These are phyloP conservation scores for Elsinoe necatrix DNA, from an alignment of 2,329 filamentous ascomycete genomes.

Conservation along the genomic window DNA sequence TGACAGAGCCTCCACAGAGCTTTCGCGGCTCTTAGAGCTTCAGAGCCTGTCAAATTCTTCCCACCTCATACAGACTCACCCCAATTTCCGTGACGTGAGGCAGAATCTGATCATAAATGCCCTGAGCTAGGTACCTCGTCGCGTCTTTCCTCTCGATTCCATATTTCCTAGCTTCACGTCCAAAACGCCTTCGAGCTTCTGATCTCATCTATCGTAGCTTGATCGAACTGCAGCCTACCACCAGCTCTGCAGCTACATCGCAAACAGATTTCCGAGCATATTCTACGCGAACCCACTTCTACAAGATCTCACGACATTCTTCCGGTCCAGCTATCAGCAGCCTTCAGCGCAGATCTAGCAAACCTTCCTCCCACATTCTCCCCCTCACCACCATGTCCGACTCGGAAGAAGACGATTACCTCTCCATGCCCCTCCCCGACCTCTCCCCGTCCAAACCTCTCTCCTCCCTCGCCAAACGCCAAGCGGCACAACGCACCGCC, in stretches of 20 bases:
- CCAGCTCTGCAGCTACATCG: neutral
- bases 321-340: neutral
- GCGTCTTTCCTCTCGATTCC: neutral
- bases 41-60: neutral
- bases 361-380: too few species aligned
- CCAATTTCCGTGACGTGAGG: neutral
- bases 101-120: neutral
- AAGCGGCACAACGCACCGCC: conserved; percentile 46
- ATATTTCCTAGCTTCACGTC: neutral
- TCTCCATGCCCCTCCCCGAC: conserved; percentile 77
- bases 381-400: conserved; percentile 9
- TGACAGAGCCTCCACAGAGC: neutral
- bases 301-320: too few species aligned
- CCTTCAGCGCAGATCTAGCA: too few species aligned
- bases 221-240: neutral
- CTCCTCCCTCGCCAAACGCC: conserved; percentile 46
- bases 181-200: neutral
- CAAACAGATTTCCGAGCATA: neutral
- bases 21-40: neutral
- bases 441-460: conserved; percentile 44
- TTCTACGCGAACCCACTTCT: too few species aligned
- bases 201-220: too few species aligned
- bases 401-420: conserved; percentile 81
- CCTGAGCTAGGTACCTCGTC: too few species aligned
- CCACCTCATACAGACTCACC: neutral